phyloP scores from a whole-genome alignment of 371 early-diverging fungal species.

The Racocetra persica region DNA sequence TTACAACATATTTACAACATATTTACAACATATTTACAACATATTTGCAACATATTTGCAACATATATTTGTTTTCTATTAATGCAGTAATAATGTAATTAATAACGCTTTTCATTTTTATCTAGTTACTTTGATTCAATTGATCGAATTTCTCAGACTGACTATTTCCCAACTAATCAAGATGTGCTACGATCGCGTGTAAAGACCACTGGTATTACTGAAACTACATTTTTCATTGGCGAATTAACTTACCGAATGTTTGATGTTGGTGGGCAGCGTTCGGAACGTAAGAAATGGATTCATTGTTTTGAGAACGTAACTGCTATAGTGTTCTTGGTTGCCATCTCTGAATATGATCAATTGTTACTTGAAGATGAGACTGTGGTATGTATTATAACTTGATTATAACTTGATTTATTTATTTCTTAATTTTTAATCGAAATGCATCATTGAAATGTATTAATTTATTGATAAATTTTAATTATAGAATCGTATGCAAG shows the following conservation, averaged over 20 bases:
- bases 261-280: constrained; percentile 96
- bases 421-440: not conserved
- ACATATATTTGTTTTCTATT: too few relatives aligned
- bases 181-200: constrained; percentile 88
- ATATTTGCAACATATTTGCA: too few relatives aligned
- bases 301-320: constrained; percentile 97
- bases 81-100: not conserved
- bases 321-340: constrained; percentile 93
- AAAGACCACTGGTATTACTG: constrained; percentile 91
- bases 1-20: too few relatives aligned
- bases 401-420: not conserved
- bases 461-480: too few relatives aligned
- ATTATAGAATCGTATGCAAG: constrained; percentile 92
- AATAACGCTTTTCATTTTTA: constrained; percentile 21
- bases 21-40: too few relatives aligned
- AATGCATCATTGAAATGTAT: too few relatives aligned
- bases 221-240: constrained; percentile 85
- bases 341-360: constrained; percentile 96
- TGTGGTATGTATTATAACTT: constrained; percentile 62
- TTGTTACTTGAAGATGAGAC: constrained; percentile 95
- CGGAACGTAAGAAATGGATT: constrained; percentile 95
- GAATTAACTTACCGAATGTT: constrained; percentile 91
- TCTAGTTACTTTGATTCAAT: constrained; percentile 89
- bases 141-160: constrained; percentile 82
- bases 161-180: constrained; percentile 89